These are phyloP conservation scores for Gaertneriomyces semiglobifer DNA, from an alignment of 192 early-diverging fungal genomes.

Conservation along the genomic window DNA sequence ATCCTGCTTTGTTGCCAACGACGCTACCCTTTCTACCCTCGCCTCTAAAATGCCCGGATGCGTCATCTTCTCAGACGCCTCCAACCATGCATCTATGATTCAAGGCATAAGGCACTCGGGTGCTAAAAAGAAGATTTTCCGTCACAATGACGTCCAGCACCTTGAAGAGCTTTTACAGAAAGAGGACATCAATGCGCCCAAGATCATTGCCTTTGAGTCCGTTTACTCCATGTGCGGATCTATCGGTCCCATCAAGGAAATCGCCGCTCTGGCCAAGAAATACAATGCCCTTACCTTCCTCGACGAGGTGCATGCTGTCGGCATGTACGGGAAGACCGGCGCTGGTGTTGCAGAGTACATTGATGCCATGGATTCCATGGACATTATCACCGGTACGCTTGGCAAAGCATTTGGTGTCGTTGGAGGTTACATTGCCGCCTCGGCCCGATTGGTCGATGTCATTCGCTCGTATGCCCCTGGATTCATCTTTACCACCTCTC, in stretches of 20 bases:
- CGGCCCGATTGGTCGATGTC: constrained; percentile 86
- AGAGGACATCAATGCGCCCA: constrained; percentile 79
- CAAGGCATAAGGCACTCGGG: constrained; percentile 92
- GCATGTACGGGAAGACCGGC: constrained; percentile 93
- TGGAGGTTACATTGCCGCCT: constrained; percentile 94
- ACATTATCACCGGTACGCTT: constrained; percentile 94
- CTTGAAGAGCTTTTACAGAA: constrained; percentile 79
- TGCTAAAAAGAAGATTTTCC: constrained; percentile 83
- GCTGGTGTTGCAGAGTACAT: constrained; percentile 94
- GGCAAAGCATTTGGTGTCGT: constrained; percentile 97
- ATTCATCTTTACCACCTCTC: constrained; percentile 98
- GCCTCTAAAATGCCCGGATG: constrained; percentile 84
- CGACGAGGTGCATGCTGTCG: constrained; percentile 99
- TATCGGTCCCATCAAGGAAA: constrained; percentile 87
- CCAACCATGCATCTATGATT: constrained; percentile 99
- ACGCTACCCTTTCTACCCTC: constrained; percentile 89
- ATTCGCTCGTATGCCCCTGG: constrained; percentile 96
- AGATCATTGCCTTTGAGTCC: constrained; percentile 94
- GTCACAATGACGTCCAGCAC: constrained; percentile 88
- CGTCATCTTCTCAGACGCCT: constrained; percentile 89
- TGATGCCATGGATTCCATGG: constrained; percentile 83
- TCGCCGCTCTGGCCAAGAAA: constrained; percentile 83
- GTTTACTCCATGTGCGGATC: constrained; percentile 98
- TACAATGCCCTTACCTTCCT: constrained; percentile 96
- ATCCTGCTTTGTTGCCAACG: constrained; percentile 97